A percentile compares a stretch with the other conserved stretches of the same genome.
Evolutionary conservation across 2,329 filamentous ascomycete genomes (phyloP).

Genomic region (Ophiostoma angusticollis): DNA sequence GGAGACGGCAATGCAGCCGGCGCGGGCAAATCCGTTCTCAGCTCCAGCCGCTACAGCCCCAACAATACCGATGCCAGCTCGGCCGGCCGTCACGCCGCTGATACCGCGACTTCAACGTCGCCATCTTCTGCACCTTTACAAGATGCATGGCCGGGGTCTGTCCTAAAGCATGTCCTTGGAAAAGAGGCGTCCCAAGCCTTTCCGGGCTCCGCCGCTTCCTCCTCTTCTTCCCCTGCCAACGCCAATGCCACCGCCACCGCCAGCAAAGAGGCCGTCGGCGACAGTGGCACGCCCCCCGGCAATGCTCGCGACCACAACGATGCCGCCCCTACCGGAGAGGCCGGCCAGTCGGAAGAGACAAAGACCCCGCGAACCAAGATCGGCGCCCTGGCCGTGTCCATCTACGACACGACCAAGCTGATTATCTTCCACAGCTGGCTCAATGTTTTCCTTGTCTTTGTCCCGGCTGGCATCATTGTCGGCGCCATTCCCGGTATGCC

Average conservation of each 20-base stretch:
- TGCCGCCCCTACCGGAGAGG: not conserved
- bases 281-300: no score
- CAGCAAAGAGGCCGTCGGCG: not conserved
- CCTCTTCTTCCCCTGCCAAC: not conserved
- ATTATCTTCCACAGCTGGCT: constrained; percentile 50
- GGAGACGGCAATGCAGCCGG: not conserved
- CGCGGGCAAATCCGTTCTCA: not conserved
- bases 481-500: constrained; percentile 28
- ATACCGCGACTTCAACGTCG: constrained; percentile 8
- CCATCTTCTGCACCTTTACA: constrained; percentile 34
- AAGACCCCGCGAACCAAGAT: constrained; percentile 14
- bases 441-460: constrained; percentile 55
- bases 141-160: constrained; percentile 42
- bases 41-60: not conserved
- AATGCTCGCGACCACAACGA: no score
- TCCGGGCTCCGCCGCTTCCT: not conserved
- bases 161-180: constrained; percentile 28
- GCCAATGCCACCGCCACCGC: constrained; percentile 1
- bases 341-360: not conserved
- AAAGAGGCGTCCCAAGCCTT: constrained; percentile 20
- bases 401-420: constrained; percentile 40
- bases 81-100: constrained; percentile 3
- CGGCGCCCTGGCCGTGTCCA: constrained; percentile 18
- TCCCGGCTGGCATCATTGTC: constrained; percentile 54
- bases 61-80: not conserved